phyloP scores from a whole-genome alignment of 148 eudicot genomes.

The Dysphania ambrosioides region DNA sequence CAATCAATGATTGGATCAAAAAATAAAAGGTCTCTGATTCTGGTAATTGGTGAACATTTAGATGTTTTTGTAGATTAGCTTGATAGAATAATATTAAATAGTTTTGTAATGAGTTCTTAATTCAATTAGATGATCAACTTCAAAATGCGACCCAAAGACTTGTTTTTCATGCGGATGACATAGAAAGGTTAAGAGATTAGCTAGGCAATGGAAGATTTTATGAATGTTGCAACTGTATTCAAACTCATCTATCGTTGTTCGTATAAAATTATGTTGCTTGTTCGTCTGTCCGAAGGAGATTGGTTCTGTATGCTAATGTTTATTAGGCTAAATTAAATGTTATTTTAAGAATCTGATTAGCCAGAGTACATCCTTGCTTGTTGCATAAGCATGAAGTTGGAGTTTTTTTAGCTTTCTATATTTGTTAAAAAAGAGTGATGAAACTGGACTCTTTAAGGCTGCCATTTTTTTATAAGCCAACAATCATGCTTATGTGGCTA shows the following conservation, averaged over 20 bases:
- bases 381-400: constrained; percentile 14
- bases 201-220: constrained; percentile 25
- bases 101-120: background rate
- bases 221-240: constrained; percentile 6
- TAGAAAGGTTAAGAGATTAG: no score
- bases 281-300: constrained; percentile 17
- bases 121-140: background rate
- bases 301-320: constrained; percentile 14
- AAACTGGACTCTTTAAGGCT: constrained; percentile 2
- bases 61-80: constrained; percentile 31
- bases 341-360: constrained; percentile 17
- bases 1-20: constrained; percentile 46
- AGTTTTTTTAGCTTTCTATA: background rate
- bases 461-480: constrained; percentile 6
- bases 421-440: background rate
- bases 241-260: constrained; percentile 11
- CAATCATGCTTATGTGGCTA: constrained; percentile 13
- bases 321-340: constrained; percentile 8
- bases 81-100: constrained; percentile 16
- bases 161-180: constrained; percentile 21
- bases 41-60: constrained; percentile 18
- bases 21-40: constrained; percentile 11
- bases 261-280: constrained; percentile 29
- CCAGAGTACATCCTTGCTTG: constrained; percentile 2
- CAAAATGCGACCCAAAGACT: constrained; percentile 11